Percentiles rank a stretch among this genome's conserved stretches.
Conservation (phyloP, 805 yeast genomes). For the Ogataea glucozyma region DNA sequence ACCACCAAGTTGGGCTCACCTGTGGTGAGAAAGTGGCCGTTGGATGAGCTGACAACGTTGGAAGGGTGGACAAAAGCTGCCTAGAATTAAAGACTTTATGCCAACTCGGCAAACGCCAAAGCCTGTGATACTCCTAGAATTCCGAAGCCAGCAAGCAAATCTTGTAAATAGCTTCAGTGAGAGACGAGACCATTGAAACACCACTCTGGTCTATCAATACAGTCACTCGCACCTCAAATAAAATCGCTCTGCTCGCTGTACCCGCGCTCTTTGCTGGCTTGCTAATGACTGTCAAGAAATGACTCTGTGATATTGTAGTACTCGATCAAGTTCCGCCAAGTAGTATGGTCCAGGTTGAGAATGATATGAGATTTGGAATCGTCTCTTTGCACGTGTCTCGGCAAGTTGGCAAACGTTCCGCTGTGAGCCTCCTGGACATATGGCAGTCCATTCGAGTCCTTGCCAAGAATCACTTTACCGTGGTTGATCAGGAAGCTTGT, state of each 20-base stretch:
- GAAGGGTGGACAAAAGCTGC: constrained; percentile 54
- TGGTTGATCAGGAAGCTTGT: constrained; percentile 79
- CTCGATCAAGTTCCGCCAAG: constrained; percentile 63
- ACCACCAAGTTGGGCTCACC: constrained; percentile 53
- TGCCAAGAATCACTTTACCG: constrained; percentile 58
- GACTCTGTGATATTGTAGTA: constrained; percentile 56
- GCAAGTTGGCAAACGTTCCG: constrained; percentile 25
- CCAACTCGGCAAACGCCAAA: too few species aligned
- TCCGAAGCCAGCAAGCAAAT: too few species aligned
- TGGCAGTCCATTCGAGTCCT: constrained; percentile 45
- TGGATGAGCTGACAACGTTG: constrained; percentile 48
- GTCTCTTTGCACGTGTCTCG: constrained; percentile 24
- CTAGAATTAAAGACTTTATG: too few species aligned
- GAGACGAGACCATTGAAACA: too few species aligned
- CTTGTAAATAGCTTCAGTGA: too few species aligned
- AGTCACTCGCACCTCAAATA: too few species aligned
- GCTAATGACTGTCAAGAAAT: constrained; percentile 30
- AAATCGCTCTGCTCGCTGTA: too few species aligned
- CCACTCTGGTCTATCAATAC: too few species aligned
- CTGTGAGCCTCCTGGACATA: constrained; percentile 30
- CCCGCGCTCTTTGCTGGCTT: too few species aligned
- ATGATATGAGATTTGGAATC: constrained; percentile 59
- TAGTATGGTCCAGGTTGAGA: constrained; percentile 63
- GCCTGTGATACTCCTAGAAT: too few species aligned
- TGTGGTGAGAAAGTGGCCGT: constrained; percentile 86